Percentiles rank a stretch among this genome's conserved stretches.
phyloP scores from a whole-genome alignment of 1,284 basidiomycete species.

The Ceratobasidium sp. region DNA sequence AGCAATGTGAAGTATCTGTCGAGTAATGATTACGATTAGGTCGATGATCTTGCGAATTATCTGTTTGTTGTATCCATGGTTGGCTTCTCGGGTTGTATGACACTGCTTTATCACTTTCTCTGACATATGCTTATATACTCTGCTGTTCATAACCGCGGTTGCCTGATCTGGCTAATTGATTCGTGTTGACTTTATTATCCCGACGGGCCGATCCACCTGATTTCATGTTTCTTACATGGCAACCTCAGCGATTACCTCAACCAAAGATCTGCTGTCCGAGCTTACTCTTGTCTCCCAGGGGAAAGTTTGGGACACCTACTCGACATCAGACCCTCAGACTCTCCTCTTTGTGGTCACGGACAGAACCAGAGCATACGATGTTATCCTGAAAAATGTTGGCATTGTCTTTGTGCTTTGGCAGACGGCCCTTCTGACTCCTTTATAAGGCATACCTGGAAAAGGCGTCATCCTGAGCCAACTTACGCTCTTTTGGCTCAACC shows the following conservation, averaged over 20 bases:
- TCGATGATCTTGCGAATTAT: neutral
- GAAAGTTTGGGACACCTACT: constrained; percentile 95
- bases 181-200: constrained; percentile 22
- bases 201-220: constrained; percentile 18
- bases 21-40: constrained; percentile 33
- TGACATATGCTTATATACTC: constrained; percentile 16
- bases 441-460: constrained; percentile 93
- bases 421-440: neutral
- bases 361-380: constrained; percentile 97
- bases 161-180: constrained; percentile 45
- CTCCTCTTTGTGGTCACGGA: constrained; percentile 96
- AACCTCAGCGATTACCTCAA: constrained; percentile 35
- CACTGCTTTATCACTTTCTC: constrained; percentile 4
- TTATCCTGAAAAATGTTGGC: constrained; percentile 90
- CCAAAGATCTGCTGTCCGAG: constrained; percentile 58
- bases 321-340: constrained; percentile 69
- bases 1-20: constrained; percentile 42
- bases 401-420: constrained; percentile 2
- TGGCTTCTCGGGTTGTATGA: constrained; percentile 28
- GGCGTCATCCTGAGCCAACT: constrained; percentile 91
- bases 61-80: constrained; percentile 20
- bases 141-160: constrained; percentile 7
- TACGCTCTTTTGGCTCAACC: constrained; percentile 96
- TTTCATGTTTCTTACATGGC: constrained; percentile 12
- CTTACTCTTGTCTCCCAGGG: constrained; percentile 80